phyloP scores from a whole-genome alignment of 768 basidiomycete genomes.

The Leccinum subgranulosum region DNA sequence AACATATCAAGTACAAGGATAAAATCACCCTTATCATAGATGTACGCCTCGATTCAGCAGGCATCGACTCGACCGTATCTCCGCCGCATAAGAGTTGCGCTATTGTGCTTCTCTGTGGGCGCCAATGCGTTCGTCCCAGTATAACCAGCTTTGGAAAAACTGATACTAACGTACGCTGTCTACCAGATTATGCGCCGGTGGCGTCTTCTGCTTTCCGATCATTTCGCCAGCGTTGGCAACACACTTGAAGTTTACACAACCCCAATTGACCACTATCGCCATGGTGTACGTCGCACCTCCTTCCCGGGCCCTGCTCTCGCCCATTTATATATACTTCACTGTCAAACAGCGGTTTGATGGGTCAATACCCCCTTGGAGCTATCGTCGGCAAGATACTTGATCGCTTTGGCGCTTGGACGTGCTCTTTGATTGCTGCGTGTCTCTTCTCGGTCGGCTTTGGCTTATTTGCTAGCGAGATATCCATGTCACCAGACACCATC shows the following conservation, averaged over 20 bases:
- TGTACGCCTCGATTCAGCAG: constrained; percentile 12
- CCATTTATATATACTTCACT: background rate
- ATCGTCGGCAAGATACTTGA: constrained; percentile 70
- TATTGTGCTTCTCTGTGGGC: constrained; percentile 53
- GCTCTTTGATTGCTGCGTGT: constrained; percentile 59
- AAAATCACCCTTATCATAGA: background rate
- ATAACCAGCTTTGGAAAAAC: background rate
- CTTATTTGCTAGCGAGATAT: constrained; percentile 58
- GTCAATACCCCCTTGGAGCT: constrained; percentile 76
- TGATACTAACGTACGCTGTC: background rate
- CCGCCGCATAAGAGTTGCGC: constrained; percentile 24
- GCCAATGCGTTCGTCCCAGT: constrained; percentile 55
- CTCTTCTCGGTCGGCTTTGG: constrained; percentile 62
- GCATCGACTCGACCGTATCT: constrained; percentile 8
- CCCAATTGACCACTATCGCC: constrained; percentile 75
- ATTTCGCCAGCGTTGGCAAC: constrained; percentile 60
- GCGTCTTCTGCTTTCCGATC: constrained; percentile 76
- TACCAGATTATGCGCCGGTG: constrained; percentile 69
- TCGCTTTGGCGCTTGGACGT: constrained; percentile 60
- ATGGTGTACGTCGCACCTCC: constrained; percentile 61
- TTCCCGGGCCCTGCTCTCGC: background rate
- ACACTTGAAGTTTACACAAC: constrained; percentile 64
- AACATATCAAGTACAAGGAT: background rate
- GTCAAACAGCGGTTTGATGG: constrained; percentile 65
- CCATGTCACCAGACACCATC: constrained; percentile 40